Conservation (phyloP, 176 grass and related monocot species). For the Oryza nivara region DNA sequence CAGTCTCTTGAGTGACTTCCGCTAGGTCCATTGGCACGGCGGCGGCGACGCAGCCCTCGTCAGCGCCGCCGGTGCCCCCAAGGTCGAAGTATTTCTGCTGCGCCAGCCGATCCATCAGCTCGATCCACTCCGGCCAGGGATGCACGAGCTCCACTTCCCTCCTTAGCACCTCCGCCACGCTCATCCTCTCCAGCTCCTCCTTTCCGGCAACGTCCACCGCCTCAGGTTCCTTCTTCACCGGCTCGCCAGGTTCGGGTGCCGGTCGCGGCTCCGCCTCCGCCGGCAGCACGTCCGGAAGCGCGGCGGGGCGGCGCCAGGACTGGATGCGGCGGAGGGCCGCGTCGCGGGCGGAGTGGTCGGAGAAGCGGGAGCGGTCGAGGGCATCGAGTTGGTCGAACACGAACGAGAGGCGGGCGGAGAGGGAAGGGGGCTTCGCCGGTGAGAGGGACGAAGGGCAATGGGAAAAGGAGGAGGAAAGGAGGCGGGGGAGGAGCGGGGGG, state of each 20-base stretch:
- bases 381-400: slow-evolving; percentile 93
- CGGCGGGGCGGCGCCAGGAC: slow-evolving; percentile 62
- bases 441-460: slow-evolving; percentile 29
- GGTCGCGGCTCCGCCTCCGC: neutral
- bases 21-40: slow-evolving; percentile 68
- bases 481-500: slow-evolving; percentile 42
- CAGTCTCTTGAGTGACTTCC: slow-evolving; percentile 58
- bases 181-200: slow-evolving; percentile 39
- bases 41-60: slow-evolving; percentile 52
- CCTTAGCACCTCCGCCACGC: slow-evolving; percentile 61
- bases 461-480: neutral
- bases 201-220: neutral
- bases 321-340: slow-evolving; percentile 90
- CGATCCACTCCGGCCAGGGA: slow-evolving; percentile 96
- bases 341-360: slow-evolving; percentile 68
- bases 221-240: slow-evolving; percentile 13
- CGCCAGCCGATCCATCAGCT: slow-evolving; percentile 82
- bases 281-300: neutral
- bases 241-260: neutral
- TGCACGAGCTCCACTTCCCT: slow-evolving; percentile 92
- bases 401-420: slow-evolving; percentile 92
- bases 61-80: slow-evolving; percentile 14
- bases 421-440: slow-evolving; percentile 57
- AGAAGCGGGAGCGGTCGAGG: slow-evolving; percentile 63
- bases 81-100: slow-evolving; percentile 87